Conservation (phyloP, 108 stramenopile genomes). For the Nitzschia sp. region DNA sequence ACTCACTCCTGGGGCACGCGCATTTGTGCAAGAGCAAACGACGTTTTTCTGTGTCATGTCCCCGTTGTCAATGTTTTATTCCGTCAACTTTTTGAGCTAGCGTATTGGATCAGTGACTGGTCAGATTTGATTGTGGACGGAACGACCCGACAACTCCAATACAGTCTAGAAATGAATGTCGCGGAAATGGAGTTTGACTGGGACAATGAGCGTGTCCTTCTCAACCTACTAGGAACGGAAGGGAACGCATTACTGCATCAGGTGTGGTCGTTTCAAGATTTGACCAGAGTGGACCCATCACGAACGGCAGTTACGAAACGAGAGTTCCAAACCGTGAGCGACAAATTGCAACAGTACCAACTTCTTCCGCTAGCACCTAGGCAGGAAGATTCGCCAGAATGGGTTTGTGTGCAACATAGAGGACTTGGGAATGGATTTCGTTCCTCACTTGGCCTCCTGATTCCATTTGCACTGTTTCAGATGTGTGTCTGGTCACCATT, state of each 20-base stretch:
- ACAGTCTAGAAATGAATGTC: slow-evolving; percentile 65
- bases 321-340: slow-evolving; percentile 7
- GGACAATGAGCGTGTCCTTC: slow-evolving; percentile 30
- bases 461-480: not conserved
- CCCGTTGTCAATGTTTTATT: slow-evolving; percentile 13
- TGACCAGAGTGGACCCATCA: slow-evolving; percentile 22
- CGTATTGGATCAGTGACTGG: slow-evolving; percentile 51
- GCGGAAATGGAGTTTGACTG: slow-evolving; percentile 81
- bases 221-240: slow-evolving; percentile 32
- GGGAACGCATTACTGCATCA: slow-evolving; percentile 16
- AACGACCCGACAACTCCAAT: slow-evolving; percentile 51
- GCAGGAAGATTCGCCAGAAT: slow-evolving; percentile 8
- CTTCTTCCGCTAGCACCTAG: too few relatives aligned
- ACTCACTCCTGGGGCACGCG: slow-evolving; percentile 77
- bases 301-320: slow-evolving; percentile 18
- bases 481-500: too few relatives aligned
- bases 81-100: slow-evolving; percentile 21
- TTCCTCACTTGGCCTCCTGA: slow-evolving; percentile 12
- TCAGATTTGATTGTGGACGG: slow-evolving; percentile 33
- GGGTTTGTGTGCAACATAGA: slow-evolving; percentile 37
- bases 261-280: slow-evolving; percentile 23
- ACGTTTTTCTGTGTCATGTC: slow-evolving; percentile 21
- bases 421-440: slow-evolving; percentile 18
- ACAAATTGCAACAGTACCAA: not conserved
- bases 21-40: slow-evolving; percentile 42